Base-by-base conservation (phyloP, 768 basidiomycete genomes). In the Infundibulicybe gibba region DNA sequence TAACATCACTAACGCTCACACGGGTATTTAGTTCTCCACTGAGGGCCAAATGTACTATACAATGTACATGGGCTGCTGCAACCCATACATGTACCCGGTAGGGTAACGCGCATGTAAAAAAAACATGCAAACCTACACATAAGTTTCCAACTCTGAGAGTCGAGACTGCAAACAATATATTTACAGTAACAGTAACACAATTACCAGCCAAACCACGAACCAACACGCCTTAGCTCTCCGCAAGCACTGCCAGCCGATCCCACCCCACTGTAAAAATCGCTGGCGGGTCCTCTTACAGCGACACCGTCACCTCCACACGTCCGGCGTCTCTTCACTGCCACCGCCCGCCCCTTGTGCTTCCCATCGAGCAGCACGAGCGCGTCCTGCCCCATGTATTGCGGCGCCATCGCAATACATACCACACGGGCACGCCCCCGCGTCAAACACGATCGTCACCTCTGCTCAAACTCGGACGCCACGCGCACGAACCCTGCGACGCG, bases 351-450 rank as follows among this genome's bases (percentile, higher is more conserved):
- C 52, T 65, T 74, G 32, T 61, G 50, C 15, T 55, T 47, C 1
- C 79, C 81, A 5, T 68, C 66, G 44, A 82, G 61, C n/a, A n/a
- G n/a, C 16, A 73, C 68, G 35, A 85, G 49, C 5, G 80, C 83
- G 33, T 69, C 70, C 37, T 83, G 75, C 6, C 69, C 72, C 37
- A 61, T 65, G 11, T 53, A 45, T 1, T 52, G 48, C 0, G 79
- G 77, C 12, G 50, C 59, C 6, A 75, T 57, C 4, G 77, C 72
- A 2, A 52, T 57, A 80, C 61, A 45, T 74, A 76, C 38, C 57
- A 59, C 49, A 71, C 62, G 16, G 71, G 68, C 16, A 75, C 66
- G 14, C 63, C 54, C 6, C n/a, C n/a, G n/a, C n/a, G n/a, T n/a
- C 64, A 5, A 65, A 55, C 49, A 61, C 58, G 30, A 67, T 49